Evolutionary conservation across 805 yeast species (phyloP), one percentile per base, ranked within the genome.

Genomic region (Cyberlindnera galapagoensis): DNA sequence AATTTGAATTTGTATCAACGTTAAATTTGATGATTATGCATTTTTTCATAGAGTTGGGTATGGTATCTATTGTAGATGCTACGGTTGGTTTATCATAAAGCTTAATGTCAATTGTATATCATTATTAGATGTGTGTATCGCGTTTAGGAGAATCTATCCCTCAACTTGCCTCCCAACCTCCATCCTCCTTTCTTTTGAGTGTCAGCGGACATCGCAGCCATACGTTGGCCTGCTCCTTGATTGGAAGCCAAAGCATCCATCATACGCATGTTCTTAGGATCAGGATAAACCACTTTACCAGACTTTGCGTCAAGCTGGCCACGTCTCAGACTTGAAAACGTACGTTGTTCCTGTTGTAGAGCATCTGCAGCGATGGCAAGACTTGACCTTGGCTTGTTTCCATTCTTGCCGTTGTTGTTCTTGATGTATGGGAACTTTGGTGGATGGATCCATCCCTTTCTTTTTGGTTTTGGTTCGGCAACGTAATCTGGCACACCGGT

Each of bases 1-100:
- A 65, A 68, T 32, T 59, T 80, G 22, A 58, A 59, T 7, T 13
- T 24, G 12, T 25, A 20, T 21, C 28, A 22, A 22, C 29, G n/a
- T n/a, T n/a, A n/a, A n/a, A n/a, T n/a, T n/a, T n/a, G n/a, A n/a
- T n/a, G n/a, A n/a, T n/a, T n/a, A n/a, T n/a, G n/a, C n/a, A n/a
- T n/a, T n/a, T n/a, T n/a, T n/a, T n/a, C n/a, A n/a, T n/a, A n/a
- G n/a, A n/a, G n/a, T n/a, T n/a, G n/a, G n/a, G n/a, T n/a, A n/a
- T n/a, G n/a, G n/a, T n/a, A n/a, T n/a, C n/a, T n/a, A n/a, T n/a
- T n/a, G n/a, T n/a, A n/a, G n/a, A n/a, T n/a, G n/a, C n/a, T n/a
- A n/a, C n/a, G n/a, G n/a, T n/a, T n/a, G n/a, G n/a, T n/a, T n/a
- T n/a, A n/a, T n/a, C n/a, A n/a, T n/a, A n/a, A n/a, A n/a, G n/a